A percentile compares a stretch with the other conserved stretches of the same genome.
Evolutionary conservation across 164 flowering plant genomes (phyloP).

Genomic region (Vitis labrusca): DNA sequence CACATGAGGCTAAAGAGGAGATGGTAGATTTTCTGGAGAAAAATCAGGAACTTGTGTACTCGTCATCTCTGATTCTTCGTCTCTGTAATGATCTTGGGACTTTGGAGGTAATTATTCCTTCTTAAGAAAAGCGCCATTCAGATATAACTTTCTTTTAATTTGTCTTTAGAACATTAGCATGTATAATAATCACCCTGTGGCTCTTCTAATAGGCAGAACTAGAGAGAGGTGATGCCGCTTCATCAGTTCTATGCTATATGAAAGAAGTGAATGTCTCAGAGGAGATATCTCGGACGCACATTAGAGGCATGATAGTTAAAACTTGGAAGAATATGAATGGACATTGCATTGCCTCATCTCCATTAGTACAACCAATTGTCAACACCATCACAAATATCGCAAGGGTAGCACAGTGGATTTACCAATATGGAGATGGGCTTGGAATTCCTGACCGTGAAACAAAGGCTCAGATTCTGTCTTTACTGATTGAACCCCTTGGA

Average conservation of each 20-base stretch:
- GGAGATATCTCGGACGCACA: constrained; percentile 22
- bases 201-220: neutral
- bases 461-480: constrained; percentile 15
- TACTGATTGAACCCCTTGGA: constrained; percentile 29
- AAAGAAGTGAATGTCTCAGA: constrained; percentile 31
- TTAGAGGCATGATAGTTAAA: constrained; percentile 16
- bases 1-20: constrained; percentile 10
- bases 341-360: neutral
- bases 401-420: constrained; percentile 30
- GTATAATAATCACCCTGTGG: too few species aligned
- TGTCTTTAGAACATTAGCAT: neutral
- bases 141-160: neutral
- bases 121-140: neutral
- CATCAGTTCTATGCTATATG: constrained; percentile 39
- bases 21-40: constrained; percentile 13
- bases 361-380: constrained; percentile 10
- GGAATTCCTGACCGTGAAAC: constrained; percentile 31
- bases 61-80: constrained; percentile 21
- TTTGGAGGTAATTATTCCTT: neutral
- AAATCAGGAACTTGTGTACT: constrained; percentile 16
- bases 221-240: constrained; percentile 48
- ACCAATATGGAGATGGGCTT: constrained; percentile 39
- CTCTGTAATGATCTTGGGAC: constrained; percentile 32
- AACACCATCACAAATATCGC: constrained; percentile 19
- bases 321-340: constrained; percentile 38